Evolutionary conservation across 176 grass and related monocot species (phyloP).

Genomic region (Leersia perrieri): DNA sequence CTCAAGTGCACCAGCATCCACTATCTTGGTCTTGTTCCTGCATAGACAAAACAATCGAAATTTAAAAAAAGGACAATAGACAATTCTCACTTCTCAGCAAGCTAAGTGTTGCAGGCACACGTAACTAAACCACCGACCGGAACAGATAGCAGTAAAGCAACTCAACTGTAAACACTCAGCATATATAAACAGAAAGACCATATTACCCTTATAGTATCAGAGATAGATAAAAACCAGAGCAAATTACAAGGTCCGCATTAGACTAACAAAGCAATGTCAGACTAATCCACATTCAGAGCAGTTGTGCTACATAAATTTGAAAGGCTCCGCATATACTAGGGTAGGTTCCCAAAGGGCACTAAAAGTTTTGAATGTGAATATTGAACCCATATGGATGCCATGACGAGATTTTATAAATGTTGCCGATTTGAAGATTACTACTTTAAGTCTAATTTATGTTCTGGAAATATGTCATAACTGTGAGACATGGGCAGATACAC

Average conservation of each 20-base stretch:
- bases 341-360: neutral
- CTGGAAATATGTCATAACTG: conserved; percentile 25
- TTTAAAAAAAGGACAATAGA: conserved; percentile 25
- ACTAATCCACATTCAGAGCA: conserved; percentile 4
- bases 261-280: neutral
- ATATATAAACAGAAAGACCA: neutral
- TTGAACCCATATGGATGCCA: neutral
- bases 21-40: conserved; percentile 92
- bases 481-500: conserved; percentile 25
- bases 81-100: neutral
- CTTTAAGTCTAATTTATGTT: conserved; percentile 5
- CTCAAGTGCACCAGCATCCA: conserved; percentile 66
- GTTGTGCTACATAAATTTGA: conserved; percentile 20
- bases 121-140: neutral
- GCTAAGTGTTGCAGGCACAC: neutral
- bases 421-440: neutral
- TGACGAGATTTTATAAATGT: neutral
- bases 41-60: conserved; percentile 14
- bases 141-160: neutral
- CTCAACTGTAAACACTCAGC: neutral
- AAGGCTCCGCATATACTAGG: conserved; percentile 19
- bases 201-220: neutral
- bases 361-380: neutral
- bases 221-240: neutral
- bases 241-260: neutral